These are phyloP conservation scores for Hypoxylon sp. DNA, from an alignment of 2,329 filamentous ascomycete species.

Conservation along the genomic window DNA sequence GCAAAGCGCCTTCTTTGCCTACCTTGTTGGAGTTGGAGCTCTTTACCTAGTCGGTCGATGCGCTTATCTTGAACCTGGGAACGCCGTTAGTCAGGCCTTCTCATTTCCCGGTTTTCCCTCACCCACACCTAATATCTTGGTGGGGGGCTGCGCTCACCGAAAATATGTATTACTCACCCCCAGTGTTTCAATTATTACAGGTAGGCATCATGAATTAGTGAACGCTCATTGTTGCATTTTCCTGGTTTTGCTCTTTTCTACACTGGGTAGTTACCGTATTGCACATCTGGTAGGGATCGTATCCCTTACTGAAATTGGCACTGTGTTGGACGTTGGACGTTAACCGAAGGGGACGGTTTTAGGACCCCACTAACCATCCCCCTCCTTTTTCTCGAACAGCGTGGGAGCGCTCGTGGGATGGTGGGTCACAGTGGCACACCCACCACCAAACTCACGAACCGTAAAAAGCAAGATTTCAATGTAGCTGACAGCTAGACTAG, in stretches of 20 bases:
- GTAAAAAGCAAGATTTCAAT: background rate
- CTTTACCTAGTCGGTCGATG: background rate
- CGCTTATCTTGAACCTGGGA: background rate
- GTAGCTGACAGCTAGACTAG: background rate
- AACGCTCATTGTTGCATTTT: background rate
- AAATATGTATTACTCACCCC: background rate
- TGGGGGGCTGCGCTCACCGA: background rate
- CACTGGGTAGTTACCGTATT: background rate
- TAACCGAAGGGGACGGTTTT: background rate
- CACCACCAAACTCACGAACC: background rate
- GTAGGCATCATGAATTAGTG: background rate
- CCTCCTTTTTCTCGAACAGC: background rate
- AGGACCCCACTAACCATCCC: background rate
- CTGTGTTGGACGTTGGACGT: background rate
- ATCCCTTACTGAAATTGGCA: background rate
- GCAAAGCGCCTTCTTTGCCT: background rate
- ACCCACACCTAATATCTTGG: background rate
- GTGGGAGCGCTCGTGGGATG: background rate
- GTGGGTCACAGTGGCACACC: background rate
- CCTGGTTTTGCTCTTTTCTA: no score
- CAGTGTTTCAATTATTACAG: background rate
- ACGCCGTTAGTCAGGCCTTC: conserved; percentile 1
- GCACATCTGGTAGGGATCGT: background rate
- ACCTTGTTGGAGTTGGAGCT: background rate
- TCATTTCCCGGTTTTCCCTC: background rate